These are phyloP conservation scores for Fusarium sp. DNA, from an alignment of 2,329 filamentous ascomycete genomes.

Conservation along the genomic window DNA sequence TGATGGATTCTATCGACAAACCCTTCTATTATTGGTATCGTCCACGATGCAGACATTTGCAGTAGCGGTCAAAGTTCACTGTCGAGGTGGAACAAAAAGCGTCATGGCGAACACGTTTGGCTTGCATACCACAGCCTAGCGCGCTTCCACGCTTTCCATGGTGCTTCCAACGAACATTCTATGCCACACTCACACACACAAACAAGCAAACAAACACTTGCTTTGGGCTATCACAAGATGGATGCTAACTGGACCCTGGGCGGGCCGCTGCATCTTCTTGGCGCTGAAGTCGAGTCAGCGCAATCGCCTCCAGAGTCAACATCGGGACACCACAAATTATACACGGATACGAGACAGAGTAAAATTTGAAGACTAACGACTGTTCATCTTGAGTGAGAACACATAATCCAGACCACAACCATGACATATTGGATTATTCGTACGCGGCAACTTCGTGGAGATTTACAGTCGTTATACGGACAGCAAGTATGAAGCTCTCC, in stretches of 20 bases:
- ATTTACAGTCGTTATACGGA: too few relatives aligned
- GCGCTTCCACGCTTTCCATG: conserved; percentile 31
- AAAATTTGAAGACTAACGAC: background rate
- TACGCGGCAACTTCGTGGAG: too few relatives aligned
- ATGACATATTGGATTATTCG: too few relatives aligned
- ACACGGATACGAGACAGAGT: background rate
- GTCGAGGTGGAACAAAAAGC: conserved; percentile 12
- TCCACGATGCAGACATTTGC: conserved; percentile 1
- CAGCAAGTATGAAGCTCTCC: background rate
- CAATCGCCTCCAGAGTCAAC: background rate
- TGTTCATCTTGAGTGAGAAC: too few relatives aligned
- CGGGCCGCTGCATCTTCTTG: background rate
- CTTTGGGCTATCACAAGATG: background rate
- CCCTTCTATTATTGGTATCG: background rate
- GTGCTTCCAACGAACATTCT: conserved; percentile 35
- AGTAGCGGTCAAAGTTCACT: conserved; percentile 19
- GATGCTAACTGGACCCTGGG: background rate
- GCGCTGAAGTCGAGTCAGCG: conserved; percentile 4
- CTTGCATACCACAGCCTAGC: conserved; percentile 29
- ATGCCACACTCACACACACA: conserved; percentile 1
- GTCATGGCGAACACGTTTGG: conserved; percentile 12
- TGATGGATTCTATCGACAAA: background rate
- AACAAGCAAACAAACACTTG: background rate
- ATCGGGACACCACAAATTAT: background rate
- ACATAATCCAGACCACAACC: too few relatives aligned